These are phyloP conservation scores for Penicillium cataractarum DNA, from an alignment of 495 filamentous ascomycete genomes.

Conservation along the genomic window DNA sequence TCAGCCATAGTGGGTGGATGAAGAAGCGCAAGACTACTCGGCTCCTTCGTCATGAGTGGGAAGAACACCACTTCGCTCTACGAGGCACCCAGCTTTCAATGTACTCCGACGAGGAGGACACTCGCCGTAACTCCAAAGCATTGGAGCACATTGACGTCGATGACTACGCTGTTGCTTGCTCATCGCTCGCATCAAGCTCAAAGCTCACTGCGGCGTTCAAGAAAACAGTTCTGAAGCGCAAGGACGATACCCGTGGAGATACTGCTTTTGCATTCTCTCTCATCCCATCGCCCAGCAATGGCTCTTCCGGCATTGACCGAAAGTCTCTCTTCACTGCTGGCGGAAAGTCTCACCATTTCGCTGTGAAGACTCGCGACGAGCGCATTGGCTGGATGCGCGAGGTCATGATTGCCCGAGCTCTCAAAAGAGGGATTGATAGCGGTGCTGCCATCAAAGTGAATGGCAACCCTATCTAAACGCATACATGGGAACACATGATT, in stretches of 20 bases:
- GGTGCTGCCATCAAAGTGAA: too few relatives aligned
- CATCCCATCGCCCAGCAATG: slow-evolving; percentile 66
- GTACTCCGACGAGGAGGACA: slow-evolving; percentile 65
- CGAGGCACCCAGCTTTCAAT: slow-evolving; percentile 82
- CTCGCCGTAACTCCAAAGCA: slow-evolving; percentile 51
- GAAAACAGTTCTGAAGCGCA: slow-evolving; percentile 70
- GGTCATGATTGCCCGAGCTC: slow-evolving; percentile 94
- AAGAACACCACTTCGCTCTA: slow-evolving; percentile 85
- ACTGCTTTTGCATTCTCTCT: slow-evolving; percentile 89
- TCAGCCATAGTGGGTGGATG: slow-evolving; percentile 87
- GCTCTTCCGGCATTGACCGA: slow-evolving; percentile 49
- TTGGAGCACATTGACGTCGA: slow-evolving; percentile 91
- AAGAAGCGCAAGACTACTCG: slow-evolving; percentile 90
- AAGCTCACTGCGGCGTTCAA: slow-evolving; percentile 91
- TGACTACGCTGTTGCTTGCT: slow-evolving; percentile 93
- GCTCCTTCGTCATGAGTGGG: slow-evolving; percentile 91
- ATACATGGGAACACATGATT: too few relatives aligned
- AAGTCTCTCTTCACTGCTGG: too few relatives aligned
- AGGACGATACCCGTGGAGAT: slow-evolving; percentile 50
- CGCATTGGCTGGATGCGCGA: slow-evolving; percentile 98
- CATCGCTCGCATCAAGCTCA: slow-evolving; percentile 66
- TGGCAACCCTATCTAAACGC: too few relatives aligned
- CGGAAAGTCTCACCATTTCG: slow-evolving; percentile 91
- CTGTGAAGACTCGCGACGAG: slow-evolving; percentile 82
- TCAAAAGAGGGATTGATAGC: too few relatives aligned